These are phyloP conservation scores for Pseudisothecium myosuroides DNA, from an alignment of 225 moss, liverwort and hornwort genomes.

Conservation along the genomic window DNA sequence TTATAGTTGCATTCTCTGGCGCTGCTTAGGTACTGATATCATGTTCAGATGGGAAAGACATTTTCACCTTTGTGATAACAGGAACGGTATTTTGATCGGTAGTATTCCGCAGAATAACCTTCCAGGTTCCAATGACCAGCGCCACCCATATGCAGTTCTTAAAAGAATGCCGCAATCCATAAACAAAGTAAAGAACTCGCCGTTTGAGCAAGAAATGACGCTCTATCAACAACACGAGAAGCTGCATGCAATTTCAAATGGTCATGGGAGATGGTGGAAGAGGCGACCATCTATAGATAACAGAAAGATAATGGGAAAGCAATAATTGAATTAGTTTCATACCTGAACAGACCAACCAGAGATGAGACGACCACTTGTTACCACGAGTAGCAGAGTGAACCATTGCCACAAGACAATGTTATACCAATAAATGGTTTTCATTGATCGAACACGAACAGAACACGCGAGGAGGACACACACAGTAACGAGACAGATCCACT, in stretches of 20 bases:
- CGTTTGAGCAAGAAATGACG: conserved; percentile 91
- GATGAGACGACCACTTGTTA: conserved; percentile 88
- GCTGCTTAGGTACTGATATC: not conserved
- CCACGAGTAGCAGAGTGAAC: conserved; percentile 86
- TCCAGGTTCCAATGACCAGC: conserved; percentile 92
- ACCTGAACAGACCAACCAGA: conserved; percentile 95
- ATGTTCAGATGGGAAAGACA: not conserved
- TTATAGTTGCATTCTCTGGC: not conserved
- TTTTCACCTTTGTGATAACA: conserved; percentile 65
- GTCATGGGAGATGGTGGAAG: not conserved
- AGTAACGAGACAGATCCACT: conserved; percentile 57
- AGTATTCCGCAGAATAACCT: conserved; percentile 70
- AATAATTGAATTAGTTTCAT: not conserved
- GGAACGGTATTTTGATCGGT: conserved; percentile 57
- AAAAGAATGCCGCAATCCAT: conserved; percentile 91
- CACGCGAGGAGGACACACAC: conserved; percentile 61
- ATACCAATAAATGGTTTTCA: conserved; percentile 57
- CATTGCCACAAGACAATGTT: conserved; percentile 87
- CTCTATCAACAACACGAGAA: conserved; percentile 89
- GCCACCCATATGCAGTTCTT: conserved; percentile 98
- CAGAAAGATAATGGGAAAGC: not conserved
- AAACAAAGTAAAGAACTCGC: conserved; percentile 95
- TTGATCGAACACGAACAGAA: conserved; percentile 47
- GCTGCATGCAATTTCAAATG: conserved; percentile 45
- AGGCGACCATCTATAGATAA: not conserved